Evolutionary conservation across 441 rosid genomes (phyloP).

Genomic region (Eutrema salsugineum): DNA sequence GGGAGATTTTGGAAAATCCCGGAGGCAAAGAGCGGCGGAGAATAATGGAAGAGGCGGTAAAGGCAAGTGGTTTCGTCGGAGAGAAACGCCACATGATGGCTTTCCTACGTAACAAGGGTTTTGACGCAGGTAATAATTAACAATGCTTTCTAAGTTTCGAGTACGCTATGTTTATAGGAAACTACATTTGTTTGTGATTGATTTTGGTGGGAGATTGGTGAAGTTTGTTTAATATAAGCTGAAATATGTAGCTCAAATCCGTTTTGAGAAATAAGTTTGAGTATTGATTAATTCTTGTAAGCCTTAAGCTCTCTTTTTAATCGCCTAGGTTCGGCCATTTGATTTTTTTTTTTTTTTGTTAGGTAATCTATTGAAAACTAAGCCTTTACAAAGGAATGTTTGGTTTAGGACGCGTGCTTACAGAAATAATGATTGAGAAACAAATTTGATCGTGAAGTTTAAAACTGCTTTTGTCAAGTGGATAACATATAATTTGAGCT

Average conservation of each 20-base stretch:
- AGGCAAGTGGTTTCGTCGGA: conserved; percentile 18
- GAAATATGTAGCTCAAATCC: background rate
- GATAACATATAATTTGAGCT: background rate
- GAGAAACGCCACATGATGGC: conserved; percentile 53
- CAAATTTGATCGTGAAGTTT: background rate
- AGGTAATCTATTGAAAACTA: background rate
- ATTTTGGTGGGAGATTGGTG: background rate
- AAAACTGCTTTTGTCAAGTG: background rate
- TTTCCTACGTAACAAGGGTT: conserved; percentile 47
- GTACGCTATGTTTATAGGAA: background rate
- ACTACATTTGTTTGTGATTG: background rate
- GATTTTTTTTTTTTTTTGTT: background rate
- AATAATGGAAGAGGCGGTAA: conserved; percentile 33
- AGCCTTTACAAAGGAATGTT: background rate
- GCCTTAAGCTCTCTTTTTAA: background rate
- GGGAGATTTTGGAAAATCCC: conserved; percentile 20
- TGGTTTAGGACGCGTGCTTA: background rate
- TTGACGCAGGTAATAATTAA: conserved; percentile 69
- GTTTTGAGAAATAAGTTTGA: background rate
- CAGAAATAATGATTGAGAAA: background rate
- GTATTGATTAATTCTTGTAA: background rate
- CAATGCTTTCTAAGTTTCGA: background rate
- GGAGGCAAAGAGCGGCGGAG: conserved; percentile 25
- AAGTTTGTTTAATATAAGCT: background rate
- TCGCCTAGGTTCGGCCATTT: background rate